phyloP scores from a whole-genome alignment of 2,329 filamentous ascomycete genomes.

The Penicillium nordicum region DNA sequence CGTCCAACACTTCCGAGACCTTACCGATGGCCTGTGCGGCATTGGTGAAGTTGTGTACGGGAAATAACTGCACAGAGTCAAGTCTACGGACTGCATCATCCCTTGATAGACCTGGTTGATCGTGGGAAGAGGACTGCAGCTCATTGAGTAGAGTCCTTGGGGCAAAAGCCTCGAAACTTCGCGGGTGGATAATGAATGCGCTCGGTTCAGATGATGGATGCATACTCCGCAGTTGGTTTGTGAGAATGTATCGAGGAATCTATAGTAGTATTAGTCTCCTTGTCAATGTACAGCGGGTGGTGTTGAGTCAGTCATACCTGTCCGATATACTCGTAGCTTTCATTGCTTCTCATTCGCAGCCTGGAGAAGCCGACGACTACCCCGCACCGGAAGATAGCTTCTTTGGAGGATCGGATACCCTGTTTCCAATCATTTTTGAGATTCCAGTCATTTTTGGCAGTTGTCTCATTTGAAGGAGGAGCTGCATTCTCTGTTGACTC shows the following conservation, averaged over 20 bases:
- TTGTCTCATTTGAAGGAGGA: background rate
- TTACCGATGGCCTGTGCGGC: conserved; percentile 31
- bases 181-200: conserved; percentile 36
- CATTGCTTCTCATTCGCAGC: conserved; percentile 20
- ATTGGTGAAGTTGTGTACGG: conserved; percentile 31
- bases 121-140: conserved; percentile 17
- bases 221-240: conserved; percentile 18
- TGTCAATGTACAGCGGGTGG: background rate
- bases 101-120: conserved; percentile 17
- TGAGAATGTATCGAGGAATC: conserved; percentile 32
- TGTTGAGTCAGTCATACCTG: conserved; percentile 22
- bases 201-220: conserved; percentile 15
- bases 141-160: conserved; percentile 30
- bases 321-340: conserved; percentile 29
- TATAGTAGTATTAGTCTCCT: conserved; percentile 9
- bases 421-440: conserved; percentile 24
- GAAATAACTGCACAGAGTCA: conserved; percentile 34
- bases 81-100: conserved; percentile 31
- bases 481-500: background rate
- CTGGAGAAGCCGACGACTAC: conserved; percentile 34
- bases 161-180: conserved; percentile 29
- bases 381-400: conserved; percentile 28
- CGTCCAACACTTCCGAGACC: conserved; percentile 29
- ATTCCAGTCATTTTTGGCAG: conserved; percentile 22
- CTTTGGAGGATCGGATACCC: conserved; percentile 15